Percentiles rank a stretch among this genome's conserved stretches.
Conservation (phyloP, 2,329 filamentous ascomycete genomes). For the Grosmannia serpens region DNA sequence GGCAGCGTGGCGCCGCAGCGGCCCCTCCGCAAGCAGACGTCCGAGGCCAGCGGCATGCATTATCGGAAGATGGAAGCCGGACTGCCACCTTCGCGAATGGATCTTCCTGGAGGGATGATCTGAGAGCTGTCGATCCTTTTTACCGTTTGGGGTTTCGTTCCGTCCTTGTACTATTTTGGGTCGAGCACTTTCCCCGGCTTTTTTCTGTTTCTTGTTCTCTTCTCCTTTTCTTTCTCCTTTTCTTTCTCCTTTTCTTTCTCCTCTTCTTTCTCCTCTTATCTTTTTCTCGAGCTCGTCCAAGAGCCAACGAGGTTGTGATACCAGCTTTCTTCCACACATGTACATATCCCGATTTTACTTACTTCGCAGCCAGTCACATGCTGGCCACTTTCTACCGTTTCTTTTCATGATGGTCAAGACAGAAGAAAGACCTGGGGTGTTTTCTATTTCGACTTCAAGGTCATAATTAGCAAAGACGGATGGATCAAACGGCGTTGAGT, state of each 20-base stretch:
- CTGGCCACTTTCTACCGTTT: background rate
- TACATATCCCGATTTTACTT: slow-evolving; percentile 3
- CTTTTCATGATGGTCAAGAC: background rate
- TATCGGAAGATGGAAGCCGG: slow-evolving; percentile 8
- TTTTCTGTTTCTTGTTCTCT: background rate
- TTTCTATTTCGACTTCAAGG: background rate
- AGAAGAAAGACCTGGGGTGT: background rate
- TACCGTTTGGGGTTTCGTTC: background rate
- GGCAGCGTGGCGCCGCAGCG: slow-evolving; percentile 24
- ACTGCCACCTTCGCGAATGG: slow-evolving; percentile 15
- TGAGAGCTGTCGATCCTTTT: slow-evolving; percentile 7
- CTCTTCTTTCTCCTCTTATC: background rate
- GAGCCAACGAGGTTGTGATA: slow-evolving; percentile 16
- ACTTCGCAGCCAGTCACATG: background rate
- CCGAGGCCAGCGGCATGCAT: slow-evolving; percentile 23
- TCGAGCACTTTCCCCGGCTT: too few relatives aligned
- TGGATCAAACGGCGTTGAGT: slow-evolving; percentile 1
- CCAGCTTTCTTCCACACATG: slow-evolving; percentile 10
- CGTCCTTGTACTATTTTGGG: background rate
- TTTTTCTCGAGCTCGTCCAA: background rate
- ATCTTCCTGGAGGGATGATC: slow-evolving; percentile 24
- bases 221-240: background rate
- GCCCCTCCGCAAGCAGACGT: slow-evolving; percentile 30
- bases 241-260: background rate
- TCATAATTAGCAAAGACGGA: background rate